Conservation (phyloP, 2,329 filamentous ascomycete genomes). For the Alternaria metachromatica region DNA sequence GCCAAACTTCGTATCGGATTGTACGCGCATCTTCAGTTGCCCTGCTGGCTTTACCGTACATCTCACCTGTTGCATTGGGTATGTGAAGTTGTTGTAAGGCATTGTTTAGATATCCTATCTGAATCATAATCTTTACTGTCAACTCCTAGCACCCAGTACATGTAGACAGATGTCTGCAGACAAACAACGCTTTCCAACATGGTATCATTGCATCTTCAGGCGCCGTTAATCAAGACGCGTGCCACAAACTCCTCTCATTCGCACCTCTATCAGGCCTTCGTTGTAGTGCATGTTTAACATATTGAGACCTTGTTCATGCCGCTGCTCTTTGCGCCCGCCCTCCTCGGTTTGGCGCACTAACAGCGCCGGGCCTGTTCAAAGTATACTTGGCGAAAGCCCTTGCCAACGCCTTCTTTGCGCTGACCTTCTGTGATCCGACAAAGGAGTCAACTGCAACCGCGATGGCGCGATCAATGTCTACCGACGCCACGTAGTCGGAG, state of each 20-base stretch:
- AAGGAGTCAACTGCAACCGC: slow-evolving; percentile 96
- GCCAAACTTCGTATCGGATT: neutral
- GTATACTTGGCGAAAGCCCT: slow-evolving; percentile 95
- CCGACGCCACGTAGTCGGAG: slow-evolving; percentile 89
- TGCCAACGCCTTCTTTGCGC: slow-evolving; percentile 94
- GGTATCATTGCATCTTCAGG: slow-evolving; percentile 24
- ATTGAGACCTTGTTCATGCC: slow-evolving; percentile 21
- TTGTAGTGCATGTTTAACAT: neutral
- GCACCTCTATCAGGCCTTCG: slow-evolving; percentile 5
- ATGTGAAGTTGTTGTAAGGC: neutral
- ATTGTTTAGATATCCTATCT: neutral
- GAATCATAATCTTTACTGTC: neutral
- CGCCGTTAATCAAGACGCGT: slow-evolving; percentile 8
- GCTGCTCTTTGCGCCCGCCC: slow-evolving; percentile 39
- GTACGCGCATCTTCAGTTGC: neutral
- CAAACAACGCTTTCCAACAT: slow-evolving; percentile 3
- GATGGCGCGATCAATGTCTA: slow-evolving; percentile 96
- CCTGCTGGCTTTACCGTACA: neutral
- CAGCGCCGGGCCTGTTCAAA: slow-evolving; percentile 54
- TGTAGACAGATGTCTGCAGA: neutral
- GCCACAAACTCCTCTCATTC: slow-evolving; percentile 1
- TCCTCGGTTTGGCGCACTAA: slow-evolving; percentile 34
- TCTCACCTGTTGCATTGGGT: neutral
- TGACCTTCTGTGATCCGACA: slow-evolving; percentile 94
- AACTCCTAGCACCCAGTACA: neutral